Percentiles rank a stretch among this genome's conserved stretches.
Evolutionary conservation across 306 rosid genomes (phyloP).

Genomic region (Cucurbita maxima): DNA sequence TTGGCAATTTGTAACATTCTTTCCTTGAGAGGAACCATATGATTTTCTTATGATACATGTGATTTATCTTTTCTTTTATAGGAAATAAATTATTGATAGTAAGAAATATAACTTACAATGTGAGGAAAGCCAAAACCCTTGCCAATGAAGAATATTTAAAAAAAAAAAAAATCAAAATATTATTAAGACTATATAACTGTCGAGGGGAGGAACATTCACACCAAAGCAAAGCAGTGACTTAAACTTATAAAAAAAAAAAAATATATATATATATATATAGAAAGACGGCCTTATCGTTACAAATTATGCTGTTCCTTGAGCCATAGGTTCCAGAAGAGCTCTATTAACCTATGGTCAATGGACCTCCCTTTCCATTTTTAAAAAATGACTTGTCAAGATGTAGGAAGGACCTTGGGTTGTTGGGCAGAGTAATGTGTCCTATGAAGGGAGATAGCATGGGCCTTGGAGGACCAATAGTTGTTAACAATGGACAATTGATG

Average conservation of each 20-base stretch:
- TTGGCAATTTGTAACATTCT: neutral
- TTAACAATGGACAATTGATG: neutral
- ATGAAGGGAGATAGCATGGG: neutral
- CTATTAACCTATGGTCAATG: neutral
- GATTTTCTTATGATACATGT: neutral
- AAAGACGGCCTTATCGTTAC: too few species aligned
- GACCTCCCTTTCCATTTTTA: neutral
- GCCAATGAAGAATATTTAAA: neutral
- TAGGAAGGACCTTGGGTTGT: neutral
- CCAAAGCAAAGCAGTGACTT: neutral
- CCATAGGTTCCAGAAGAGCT: neutral
- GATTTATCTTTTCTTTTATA: too few species aligned
- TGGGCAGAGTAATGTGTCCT: neutral
- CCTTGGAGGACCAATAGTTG: neutral
- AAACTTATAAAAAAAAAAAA: too few species aligned
- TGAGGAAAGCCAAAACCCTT: neutral
- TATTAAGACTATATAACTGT: neutral
- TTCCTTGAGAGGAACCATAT: neutral
- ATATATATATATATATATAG: too few species aligned
- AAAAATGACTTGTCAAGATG: neutral
- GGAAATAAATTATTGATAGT: neutral
- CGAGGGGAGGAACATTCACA: neutral
- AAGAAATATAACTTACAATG: neutral
- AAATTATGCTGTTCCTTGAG: neutral
- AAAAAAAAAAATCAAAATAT: neutral